A percentile compares a stretch with the other conserved stretches of the same genome.
These are phyloP conservation scores for Phycomyces nitens DNA, from an alignment of 192 early-diverging fungal species.

Conservation along the genomic window DNA sequence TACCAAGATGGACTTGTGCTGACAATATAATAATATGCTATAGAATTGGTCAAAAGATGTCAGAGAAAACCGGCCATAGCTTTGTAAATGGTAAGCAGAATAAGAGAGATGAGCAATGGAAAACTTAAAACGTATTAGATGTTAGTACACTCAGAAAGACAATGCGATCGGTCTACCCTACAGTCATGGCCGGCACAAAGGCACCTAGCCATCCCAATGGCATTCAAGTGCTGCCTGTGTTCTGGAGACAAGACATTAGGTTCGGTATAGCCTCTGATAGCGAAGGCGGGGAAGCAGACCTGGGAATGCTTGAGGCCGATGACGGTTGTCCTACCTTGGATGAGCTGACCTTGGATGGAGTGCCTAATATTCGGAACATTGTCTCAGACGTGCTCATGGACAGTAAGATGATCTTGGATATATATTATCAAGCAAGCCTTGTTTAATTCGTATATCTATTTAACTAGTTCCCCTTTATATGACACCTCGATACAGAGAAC, in stretches of 20 bases:
- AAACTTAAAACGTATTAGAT: constrained; percentile 39
- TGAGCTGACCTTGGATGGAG: constrained; percentile 78
- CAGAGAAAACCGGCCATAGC: constrained; percentile 48
- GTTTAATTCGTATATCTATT: too few species aligned
- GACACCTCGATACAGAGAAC: constrained; percentile 76
- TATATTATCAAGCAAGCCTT: too few species aligned
- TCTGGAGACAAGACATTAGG: constrained; percentile 77
- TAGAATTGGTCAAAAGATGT: constrained; percentile 79
- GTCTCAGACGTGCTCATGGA: constrained; percentile 84
- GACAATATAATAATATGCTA: too few species aligned
- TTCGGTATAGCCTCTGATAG: constrained; percentile 66
- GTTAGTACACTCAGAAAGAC: constrained; percentile 67
- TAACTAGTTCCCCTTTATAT: constrained; percentile 72
- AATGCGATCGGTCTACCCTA: constrained; percentile 49
- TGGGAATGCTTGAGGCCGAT: constrained; percentile 47
- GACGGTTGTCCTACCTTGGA: constrained; percentile 65
- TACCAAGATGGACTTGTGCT: too few species aligned
- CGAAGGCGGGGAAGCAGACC: constrained; percentile 48
- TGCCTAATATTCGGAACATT: constrained; percentile 74
- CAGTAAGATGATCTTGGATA: constrained; percentile 41
- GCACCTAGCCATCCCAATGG: constrained; percentile 33
- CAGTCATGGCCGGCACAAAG: constrained; percentile 12
- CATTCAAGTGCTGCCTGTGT: constrained; percentile 77
- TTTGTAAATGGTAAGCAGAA: constrained; percentile 49
- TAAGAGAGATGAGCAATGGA: neutral